phyloP scores from a whole-genome alignment of 2,329 filamentous ascomycete genomes.

The Diaporthe sp. region DNA sequence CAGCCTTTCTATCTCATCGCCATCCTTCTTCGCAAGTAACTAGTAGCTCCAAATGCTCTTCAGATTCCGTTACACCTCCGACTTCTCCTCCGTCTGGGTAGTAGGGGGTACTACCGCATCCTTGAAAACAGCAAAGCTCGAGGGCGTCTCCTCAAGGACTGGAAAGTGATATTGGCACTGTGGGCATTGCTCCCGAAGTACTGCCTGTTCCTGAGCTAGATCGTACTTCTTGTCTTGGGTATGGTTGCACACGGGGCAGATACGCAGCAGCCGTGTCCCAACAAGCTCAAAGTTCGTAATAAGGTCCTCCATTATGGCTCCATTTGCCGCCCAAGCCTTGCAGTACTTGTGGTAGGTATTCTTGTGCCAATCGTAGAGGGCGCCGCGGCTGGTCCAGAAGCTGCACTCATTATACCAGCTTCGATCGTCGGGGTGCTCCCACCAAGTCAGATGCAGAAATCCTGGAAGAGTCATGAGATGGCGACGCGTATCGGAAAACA shows the following conservation, averaged over 20 bases:
- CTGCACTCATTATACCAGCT: slow-evolving; percentile 30
- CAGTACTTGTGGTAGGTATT: slow-evolving; percentile 31
- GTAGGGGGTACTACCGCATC: background rate
- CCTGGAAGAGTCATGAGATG: slow-evolving; percentile 30
- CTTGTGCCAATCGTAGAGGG: slow-evolving; percentile 30
- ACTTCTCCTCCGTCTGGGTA: background rate
- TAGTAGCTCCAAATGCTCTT: background rate
- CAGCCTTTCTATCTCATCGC: no score
- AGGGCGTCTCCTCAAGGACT: background rate
- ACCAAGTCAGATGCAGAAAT: slow-evolving; percentile 29
- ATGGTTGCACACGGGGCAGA: slow-evolving; percentile 26
- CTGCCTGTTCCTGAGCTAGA: slow-evolving; percentile 20
- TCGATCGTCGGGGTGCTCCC: slow-evolving; percentile 26
- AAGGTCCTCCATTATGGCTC: slow-evolving; percentile 27
- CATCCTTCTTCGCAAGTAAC: background rate
- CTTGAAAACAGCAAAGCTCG: slow-evolving; percentile 7
- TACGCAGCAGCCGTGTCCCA: slow-evolving; percentile 12
- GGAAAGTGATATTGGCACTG: slow-evolving; percentile 27
- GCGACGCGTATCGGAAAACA: slow-evolving; percentile 20
- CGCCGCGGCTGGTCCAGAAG: slow-evolving; percentile 28
- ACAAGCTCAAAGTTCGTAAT: slow-evolving; percentile 28
- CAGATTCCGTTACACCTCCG: background rate
- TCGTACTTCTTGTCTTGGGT: slow-evolving; percentile 29
- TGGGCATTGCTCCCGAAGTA: slow-evolving; percentile 22
- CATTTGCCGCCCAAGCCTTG: slow-evolving; percentile 24